Evolutionary conservation across 2,329 filamentous ascomycete species (phyloP).

Genomic region (Thelonectria rubi): DNA sequence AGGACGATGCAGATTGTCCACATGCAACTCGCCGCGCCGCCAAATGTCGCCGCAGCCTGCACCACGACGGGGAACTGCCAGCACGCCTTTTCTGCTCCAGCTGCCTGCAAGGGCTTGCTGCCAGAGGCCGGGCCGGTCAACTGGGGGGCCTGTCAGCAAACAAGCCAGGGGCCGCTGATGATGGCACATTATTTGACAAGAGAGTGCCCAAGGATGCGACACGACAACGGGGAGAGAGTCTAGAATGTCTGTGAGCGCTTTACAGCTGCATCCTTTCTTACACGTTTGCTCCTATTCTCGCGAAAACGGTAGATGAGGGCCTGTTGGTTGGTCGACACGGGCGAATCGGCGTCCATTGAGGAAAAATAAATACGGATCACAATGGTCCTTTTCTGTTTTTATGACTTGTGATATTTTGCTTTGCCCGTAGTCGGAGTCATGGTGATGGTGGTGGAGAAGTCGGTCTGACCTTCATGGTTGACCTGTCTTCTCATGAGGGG

Average conservation of each 20-base stretch:
- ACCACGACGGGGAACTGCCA: slow-evolving; percentile 22
- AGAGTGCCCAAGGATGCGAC: not conserved
- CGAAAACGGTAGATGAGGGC: slow-evolving; percentile 14
- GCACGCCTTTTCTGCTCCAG: slow-evolving; percentile 9
- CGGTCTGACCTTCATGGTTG: slow-evolving; percentile 22
- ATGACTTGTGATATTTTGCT: slow-evolving; percentile 2
- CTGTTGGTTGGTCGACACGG: slow-evolving; percentile 9
- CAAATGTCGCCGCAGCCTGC: slow-evolving; percentile 17
- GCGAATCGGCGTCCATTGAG: slow-evolving; percentile 6
- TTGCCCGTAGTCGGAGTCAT: slow-evolving; percentile 5
- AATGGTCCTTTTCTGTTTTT: not conserved
- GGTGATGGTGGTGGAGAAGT: slow-evolving; percentile 18
- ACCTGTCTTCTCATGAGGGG: slow-evolving; percentile 14
- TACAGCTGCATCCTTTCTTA: slow-evolving; percentile 8
- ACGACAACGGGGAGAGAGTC: slow-evolving; percentile 6
- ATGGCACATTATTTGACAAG: slow-evolving; percentile 1
- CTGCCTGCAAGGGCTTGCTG: too few species aligned
- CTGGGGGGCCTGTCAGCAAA: slow-evolving; percentile 13
- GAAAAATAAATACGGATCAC: too few species aligned
- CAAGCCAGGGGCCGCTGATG: slow-evolving; percentile 7
- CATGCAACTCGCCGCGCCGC: slow-evolving; percentile 17
- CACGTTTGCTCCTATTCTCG: slow-evolving; percentile 9
- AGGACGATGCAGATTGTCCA: slow-evolving; percentile 19
- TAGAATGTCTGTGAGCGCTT: slow-evolving; percentile 3
- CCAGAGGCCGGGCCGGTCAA: slow-evolving; percentile 21